phyloP scores from a whole-genome alignment of 2,329 filamentous ascomycete species.

The Cladosporium sphaerospermum region DNA sequence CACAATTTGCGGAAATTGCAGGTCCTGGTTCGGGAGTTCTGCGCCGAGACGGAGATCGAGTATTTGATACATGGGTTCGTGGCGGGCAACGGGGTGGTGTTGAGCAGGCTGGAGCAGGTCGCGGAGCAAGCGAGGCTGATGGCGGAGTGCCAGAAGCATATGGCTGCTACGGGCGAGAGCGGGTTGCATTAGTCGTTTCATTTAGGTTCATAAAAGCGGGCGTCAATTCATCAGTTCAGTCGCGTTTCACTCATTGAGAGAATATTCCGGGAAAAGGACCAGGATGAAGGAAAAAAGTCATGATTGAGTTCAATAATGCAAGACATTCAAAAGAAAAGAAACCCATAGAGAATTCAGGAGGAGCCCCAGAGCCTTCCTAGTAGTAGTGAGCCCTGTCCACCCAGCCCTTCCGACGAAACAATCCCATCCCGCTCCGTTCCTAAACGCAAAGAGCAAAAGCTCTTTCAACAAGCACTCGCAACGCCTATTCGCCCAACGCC shows the following conservation, averaged over 20 bases:
- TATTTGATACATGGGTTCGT: conserved; percentile 83
- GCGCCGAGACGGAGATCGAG: conserved; percentile 71
- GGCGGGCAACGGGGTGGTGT: conserved; percentile 74
- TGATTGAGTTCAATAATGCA: no score
- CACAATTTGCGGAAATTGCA: conserved; percentile 66
- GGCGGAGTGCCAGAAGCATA: conserved; percentile 31
- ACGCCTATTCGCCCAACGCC: conserved; percentile 32
- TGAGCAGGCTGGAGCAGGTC: conserved; percentile 70
- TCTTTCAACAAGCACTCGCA: background rate
- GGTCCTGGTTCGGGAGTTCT: conserved; percentile 72
- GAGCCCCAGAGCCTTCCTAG: background rate
- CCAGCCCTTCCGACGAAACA: background rate
- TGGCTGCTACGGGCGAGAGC: conserved; percentile 31
- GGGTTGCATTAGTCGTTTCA: conserved; percentile 1
- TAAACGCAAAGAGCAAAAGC: background rate
- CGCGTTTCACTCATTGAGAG: background rate
- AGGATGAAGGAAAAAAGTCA: no score
- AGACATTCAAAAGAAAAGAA: background rate
- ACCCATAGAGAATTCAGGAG: background rate
- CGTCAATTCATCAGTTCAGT: background rate
- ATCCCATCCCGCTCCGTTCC: background rate
- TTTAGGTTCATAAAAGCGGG: background rate
- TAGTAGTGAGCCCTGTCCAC: background rate
- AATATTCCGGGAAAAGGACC: no score
- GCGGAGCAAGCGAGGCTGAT: conserved; percentile 39